A percentile compares a stretch with the other conserved stretches of the same genome.
phyloP scores from a whole-genome alignment of 2,329 filamentous ascomycete species.

The Phyllosticta citriasiana region DNA sequence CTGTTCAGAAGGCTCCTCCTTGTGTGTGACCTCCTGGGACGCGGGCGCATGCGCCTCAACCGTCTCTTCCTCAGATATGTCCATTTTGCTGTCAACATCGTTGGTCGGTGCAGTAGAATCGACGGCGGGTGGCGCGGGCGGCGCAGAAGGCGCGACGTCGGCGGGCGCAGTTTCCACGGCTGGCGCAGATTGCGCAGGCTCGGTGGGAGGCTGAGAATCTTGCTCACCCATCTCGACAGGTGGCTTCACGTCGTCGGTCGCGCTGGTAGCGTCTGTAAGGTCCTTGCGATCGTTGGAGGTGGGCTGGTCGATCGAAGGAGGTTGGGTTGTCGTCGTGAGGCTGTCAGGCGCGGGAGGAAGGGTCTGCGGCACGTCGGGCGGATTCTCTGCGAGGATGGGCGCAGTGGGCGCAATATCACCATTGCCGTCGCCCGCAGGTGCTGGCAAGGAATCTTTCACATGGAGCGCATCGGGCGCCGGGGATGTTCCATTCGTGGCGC shows the following conservation, averaged over 20 bases:
- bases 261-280: background rate
- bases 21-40: background rate
- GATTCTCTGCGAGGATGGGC: slow-evolving; percentile 32
- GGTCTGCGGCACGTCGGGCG: slow-evolving; percentile 30
- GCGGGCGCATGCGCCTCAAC: background rate
- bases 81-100: slow-evolving; percentile 2
- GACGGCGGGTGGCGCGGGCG: background rate
- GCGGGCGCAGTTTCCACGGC: background rate
- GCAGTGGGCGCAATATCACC: slow-evolving; percentile 34
- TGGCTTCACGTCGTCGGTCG: background rate
- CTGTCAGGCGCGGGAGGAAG: slow-evolving; percentile 19
- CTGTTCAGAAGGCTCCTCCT: slow-evolving; percentile 5
- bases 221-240: background rate
- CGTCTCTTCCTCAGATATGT: background rate
- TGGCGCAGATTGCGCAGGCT: background rate
- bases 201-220: no score
- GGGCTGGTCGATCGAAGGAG: slow-evolving; percentile 32
- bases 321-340: slow-evolving; percentile 19
- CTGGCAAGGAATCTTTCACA: slow-evolving; percentile 19
- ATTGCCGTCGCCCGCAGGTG: slow-evolving; percentile 32
- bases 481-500: slow-evolving; percentile 15
- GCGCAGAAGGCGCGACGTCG: background rate
- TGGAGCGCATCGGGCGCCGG: slow-evolving; percentile 15
- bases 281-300: slow-evolving; percentile 21
- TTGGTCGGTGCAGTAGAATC: background rate